Evolutionary conservation across 208 protist genomes (phyloP).

Genomic region (Leishmania gerbilli): DNA sequence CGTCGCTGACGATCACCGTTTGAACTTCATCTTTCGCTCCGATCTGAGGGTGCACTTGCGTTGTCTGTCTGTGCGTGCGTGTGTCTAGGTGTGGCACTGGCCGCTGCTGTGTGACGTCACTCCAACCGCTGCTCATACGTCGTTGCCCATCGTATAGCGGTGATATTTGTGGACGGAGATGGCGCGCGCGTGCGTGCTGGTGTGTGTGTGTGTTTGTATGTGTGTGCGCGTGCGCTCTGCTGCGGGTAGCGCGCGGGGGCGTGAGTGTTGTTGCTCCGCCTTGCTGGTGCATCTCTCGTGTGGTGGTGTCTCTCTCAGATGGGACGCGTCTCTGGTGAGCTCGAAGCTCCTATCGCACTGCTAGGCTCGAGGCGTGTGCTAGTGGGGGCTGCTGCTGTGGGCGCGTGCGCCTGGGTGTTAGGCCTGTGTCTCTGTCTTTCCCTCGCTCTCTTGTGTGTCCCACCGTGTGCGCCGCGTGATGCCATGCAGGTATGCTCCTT

Average conservation of each 20-base stretch:
- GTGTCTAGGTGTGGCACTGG: not conserved
- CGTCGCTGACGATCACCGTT: conserved; percentile 28
- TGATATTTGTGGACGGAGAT: conserved; percentile 38
- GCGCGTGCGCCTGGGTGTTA: not conserved
- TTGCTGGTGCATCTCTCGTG: not conserved
- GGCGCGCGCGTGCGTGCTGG: not conserved
- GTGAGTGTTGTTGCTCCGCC: not conserved
- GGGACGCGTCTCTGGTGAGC: conserved; percentile 6
- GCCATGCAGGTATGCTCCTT: conserved; percentile 37
- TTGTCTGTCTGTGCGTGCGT: not conserved
- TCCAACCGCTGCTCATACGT: conserved; percentile 32
- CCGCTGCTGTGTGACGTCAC: conserved; percentile 15
- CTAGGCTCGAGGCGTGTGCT: not conserved
- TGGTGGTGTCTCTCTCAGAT: conserved; percentile 10
- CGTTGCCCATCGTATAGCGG: conserved; percentile 22
- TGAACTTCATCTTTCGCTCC: conserved; percentile 66
- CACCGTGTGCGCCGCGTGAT: conserved; percentile 11
- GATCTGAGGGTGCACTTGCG: conserved; percentile 35
- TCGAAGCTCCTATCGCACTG: conserved; percentile 19
- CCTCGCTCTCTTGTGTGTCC: not conserved
- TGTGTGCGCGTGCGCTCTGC: not conserved
- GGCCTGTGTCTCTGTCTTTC: not conserved
- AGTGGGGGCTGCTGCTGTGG: not conserved
- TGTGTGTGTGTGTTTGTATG: not conserved
- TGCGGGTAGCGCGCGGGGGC: not conserved